phyloP scores from a whole-genome alignment of 2,329 filamentous ascomycete genomes.

The Stagonosporopsis chrysanthemi region DNA sequence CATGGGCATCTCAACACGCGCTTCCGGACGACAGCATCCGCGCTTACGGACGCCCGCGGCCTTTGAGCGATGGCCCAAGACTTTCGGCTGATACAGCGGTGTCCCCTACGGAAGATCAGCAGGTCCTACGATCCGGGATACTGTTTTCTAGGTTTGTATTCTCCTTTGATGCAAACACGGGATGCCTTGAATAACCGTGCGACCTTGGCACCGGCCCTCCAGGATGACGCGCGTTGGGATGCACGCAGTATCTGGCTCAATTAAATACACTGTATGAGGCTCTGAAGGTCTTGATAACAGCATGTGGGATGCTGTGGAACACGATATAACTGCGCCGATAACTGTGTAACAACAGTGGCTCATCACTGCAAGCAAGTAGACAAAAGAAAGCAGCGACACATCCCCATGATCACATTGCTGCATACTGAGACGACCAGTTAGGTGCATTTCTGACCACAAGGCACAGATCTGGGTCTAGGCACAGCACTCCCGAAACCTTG shows the following conservation, averaged over 20 bases:
- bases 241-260: background rate
- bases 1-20: slow-evolving; percentile 11
- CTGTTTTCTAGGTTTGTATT: background rate
- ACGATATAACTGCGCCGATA: background rate
- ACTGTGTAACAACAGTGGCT: background rate
- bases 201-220: background rate
- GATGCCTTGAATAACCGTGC: slow-evolving; percentile 13
- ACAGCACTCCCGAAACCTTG: background rate
- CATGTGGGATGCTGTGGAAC: background rate
- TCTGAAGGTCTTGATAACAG: background rate
- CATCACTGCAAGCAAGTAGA: background rate
- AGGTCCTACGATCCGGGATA: slow-evolving; percentile 12
- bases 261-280: background rate
- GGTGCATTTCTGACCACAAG: background rate
- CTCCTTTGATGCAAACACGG: slow-evolving; percentile 1
- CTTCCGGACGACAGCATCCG: slow-evolving; percentile 12
- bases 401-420: background rate
- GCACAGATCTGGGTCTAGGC: background rate
- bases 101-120: slow-evolving; percentile 9
- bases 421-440: background rate
- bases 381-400: too few relatives aligned
- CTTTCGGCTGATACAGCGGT: slow-evolving; percentile 13
- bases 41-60: slow-evolving; percentile 13
- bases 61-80: slow-evolving; percentile 10
- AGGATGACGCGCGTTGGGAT: background rate